Base-by-base conservation (phyloP, 148 eudicot genomes). In the Hydrangea macrophylla region DNA sequence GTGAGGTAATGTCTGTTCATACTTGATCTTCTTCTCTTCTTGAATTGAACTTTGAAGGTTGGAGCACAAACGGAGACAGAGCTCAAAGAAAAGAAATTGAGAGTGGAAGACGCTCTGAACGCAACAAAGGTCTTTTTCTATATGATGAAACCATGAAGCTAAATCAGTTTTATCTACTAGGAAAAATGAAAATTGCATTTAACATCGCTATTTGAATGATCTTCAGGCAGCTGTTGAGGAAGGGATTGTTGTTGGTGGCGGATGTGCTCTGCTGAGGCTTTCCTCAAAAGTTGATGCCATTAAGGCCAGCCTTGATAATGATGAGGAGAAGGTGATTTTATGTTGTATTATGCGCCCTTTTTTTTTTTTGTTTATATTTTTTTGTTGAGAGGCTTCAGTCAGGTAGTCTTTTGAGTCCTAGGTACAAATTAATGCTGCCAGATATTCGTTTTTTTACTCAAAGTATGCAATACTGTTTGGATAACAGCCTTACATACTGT, bases 51-150 rank as follows among this genome's bases (percentile, higher is more conserved):
- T 22, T 27, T 74, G 33, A 64, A 92, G 98, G 98, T 92, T 73
- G 98, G 98, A 63, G 98, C 98, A 42, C 98, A 92, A 74, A 92
- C 98, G 67, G 98, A 92, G 71, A 92, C 98, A n/a, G 98, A 92
- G 73, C 80, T 92, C 62, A 92, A 89, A 70, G 98, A 89, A 64
- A 92, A 92, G 89, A 92, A 92, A 72, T 76, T 92, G 75, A 89
- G 98, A 78, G 98, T 92, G 51, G 98, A 92, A 80, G 98, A 92
- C 80, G 98, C 98, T 68, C 89, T 92, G 59, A 92, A 92, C 73
- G 98, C 98, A 39, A 92, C 98, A 58, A 92, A 89, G 93, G 98
- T 76, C n/a, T 35, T 35, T 35, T 35, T 35, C 8, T 35, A 35
- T 35, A 35, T 3, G 39, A 35, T 35, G 39, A 35, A 35, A 35